phyloP scores from a whole-genome alignment of 73 alveolate species.

The Paramecium tetraurelia region DNA sequence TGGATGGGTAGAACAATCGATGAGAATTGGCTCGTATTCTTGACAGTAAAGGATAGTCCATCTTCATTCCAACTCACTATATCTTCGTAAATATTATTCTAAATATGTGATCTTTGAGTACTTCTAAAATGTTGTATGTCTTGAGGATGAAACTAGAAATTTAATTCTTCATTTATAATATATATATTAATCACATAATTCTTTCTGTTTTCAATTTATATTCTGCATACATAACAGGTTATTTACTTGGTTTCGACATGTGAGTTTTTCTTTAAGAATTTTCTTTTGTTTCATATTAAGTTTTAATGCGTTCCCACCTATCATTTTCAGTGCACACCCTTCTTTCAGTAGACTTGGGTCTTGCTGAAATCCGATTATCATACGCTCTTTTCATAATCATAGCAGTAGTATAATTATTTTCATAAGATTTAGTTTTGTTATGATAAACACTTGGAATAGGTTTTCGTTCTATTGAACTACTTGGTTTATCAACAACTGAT shows the following conservation, averaged over 20 bases:
- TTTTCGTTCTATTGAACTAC: neutral
- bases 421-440: constrained; percentile 8
- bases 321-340: neutral
- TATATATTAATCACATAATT: constrained; percentile 10
- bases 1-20: constrained; percentile 52
- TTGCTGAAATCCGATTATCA: neutral
- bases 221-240: constrained; percentile 25
- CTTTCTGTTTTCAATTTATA: constrained; percentile 25
- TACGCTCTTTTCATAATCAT: neutral
- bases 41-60: constrained; percentile 47
- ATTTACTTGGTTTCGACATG: neutral
- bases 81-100: constrained; percentile 53
- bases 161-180: neutral
- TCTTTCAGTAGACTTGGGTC: neutral
- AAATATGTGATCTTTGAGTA: neutral
- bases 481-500: neutral
- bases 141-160: neutral
- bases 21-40: constrained; percentile 44
- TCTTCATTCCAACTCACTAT: constrained; percentile 59
- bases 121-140: constrained; percentile 20
- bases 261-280: neutral
- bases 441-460: neutral
- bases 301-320: neutral
- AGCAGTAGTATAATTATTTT: neutral
- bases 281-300: neutral